These are phyloP conservation scores for Mycena belliarum DNA, from an alignment of 768 basidiomycete species.

Conservation along the genomic window DNA sequence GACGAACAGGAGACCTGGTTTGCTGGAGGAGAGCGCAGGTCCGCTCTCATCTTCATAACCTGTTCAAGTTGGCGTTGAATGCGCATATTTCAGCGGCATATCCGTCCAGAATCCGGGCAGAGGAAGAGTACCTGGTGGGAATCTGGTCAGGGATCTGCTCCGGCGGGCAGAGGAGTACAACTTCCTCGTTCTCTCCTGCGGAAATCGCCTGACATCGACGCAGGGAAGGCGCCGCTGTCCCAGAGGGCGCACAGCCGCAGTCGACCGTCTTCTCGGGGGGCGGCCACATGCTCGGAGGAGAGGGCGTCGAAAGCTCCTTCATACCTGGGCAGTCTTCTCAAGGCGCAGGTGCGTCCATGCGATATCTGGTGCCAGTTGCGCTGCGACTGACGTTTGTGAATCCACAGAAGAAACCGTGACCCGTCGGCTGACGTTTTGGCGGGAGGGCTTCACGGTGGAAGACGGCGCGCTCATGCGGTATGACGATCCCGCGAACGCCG, in stretches of 20 bases:
- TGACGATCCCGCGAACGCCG: slow-evolving; percentile 57
- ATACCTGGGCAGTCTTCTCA: slow-evolving; percentile 45
- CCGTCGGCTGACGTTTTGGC: slow-evolving; percentile 71
- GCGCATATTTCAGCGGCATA: slow-evolving; percentile 49
- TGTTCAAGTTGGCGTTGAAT: too few species aligned
- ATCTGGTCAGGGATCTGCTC: slow-evolving; percentile 55
- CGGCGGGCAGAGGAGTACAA: slow-evolving; percentile 59
- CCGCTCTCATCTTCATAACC: neutral
- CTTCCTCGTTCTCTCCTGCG: neutral
- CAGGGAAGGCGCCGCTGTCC: slow-evolving; percentile 11
- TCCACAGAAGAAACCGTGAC: slow-evolving; percentile 29
- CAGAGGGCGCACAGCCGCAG: slow-evolving; percentile 10
- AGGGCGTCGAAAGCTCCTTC: slow-evolving; percentile 56
- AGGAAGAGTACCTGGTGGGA: slow-evolving; percentile 28
- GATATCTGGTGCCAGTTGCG: too few species aligned
- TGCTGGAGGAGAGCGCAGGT: slow-evolving; percentile 75
- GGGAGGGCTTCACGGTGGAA: slow-evolving; percentile 72
- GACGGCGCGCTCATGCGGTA: slow-evolving; percentile 67
- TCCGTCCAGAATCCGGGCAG: slow-evolving; percentile 66
- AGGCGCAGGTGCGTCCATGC: neutral
- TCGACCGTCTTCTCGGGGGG: slow-evolving; percentile 45
- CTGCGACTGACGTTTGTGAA: too few species aligned
- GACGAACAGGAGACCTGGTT: slow-evolving; percentile 55
- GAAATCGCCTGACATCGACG: too few species aligned
- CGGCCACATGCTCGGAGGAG: slow-evolving; percentile 66